Percentiles rank a stretch among this genome's conserved stretches.
Evolutionary conservation across 805 yeast genomes (phyloP).

Genomic region (Starmerella apis): DNA sequence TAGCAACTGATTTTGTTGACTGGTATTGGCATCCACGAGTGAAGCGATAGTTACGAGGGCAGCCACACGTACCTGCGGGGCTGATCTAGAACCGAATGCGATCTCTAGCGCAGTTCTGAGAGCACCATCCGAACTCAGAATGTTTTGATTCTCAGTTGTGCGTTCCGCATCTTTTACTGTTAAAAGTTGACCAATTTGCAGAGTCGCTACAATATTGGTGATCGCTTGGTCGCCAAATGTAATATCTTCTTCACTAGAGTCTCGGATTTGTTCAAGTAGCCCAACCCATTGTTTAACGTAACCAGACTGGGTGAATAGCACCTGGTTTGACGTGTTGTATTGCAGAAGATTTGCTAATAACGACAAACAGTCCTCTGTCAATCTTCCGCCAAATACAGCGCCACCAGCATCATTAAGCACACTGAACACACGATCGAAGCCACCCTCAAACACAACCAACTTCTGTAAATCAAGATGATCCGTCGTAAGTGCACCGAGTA

Average conservation of each 20-base stretch:
- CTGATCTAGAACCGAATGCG: slow-evolving; percentile 54
- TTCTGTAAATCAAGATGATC: slow-evolving; percentile 81
- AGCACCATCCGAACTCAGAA: slow-evolving; percentile 50
- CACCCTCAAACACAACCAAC: slow-evolving; percentile 86
- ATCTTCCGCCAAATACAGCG: slow-evolving; percentile 74
- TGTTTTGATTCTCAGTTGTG: slow-evolving; percentile 50
- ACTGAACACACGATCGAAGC: slow-evolving; percentile 71
- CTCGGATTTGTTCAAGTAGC: slow-evolving; percentile 41
- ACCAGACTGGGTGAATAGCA: slow-evolving; percentile 73
- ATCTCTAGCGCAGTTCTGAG: slow-evolving; percentile 56
- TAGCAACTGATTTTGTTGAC: slow-evolving; percentile 59
- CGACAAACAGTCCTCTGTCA: slow-evolving; percentile 83
- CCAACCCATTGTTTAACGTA: slow-evolving; percentile 56
- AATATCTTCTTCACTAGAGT: slow-evolving; percentile 46
- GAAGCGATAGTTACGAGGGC: slow-evolving; percentile 72
- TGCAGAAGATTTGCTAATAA: slow-evolving; percentile 60
- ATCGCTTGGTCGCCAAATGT: slow-evolving; percentile 46
- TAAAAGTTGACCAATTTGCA: slow-evolving; percentile 64
- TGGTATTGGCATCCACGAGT: slow-evolving; percentile 54
- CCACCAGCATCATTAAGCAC: slow-evolving; percentile 84
- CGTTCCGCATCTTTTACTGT: slow-evolving; percentile 64
- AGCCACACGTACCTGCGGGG: slow-evolving; percentile 52
- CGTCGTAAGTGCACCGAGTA: slow-evolving; percentile 73
- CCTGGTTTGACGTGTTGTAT: slow-evolving; percentile 84
- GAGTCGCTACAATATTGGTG: slow-evolving; percentile 51